phyloP scores from a whole-genome alignment of 441 rosid species.

The Populus hybrid region DNA sequence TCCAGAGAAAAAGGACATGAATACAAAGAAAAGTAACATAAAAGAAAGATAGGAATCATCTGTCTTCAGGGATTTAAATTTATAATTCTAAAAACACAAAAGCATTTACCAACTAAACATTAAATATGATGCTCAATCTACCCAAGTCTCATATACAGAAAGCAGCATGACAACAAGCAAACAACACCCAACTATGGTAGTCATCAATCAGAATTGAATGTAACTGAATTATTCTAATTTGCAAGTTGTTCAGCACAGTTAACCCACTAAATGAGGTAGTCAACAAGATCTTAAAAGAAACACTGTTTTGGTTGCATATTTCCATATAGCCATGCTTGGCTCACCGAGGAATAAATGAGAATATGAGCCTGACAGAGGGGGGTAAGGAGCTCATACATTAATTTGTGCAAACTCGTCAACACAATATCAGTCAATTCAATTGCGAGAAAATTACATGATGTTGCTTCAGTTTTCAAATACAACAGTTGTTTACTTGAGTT shows the following conservation, averaged over 20 bases:
- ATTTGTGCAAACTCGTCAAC: neutral
- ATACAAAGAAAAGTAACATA: neutral
- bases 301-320: neutral
- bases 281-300: neutral
- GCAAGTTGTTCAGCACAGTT: neutral
- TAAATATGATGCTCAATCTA: neutral
- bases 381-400: neutral
- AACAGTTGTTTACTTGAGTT: neutral
- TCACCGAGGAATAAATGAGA: neutral
- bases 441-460: neutral
- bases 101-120: neutral
- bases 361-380: neutral
- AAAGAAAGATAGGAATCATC: neutral
- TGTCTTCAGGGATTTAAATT: neutral
- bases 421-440: neutral
- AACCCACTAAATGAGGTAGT: no score
- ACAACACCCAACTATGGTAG: neutral
- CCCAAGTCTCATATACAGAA: neutral
- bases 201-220: neutral
- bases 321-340: neutral
- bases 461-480: neutral
- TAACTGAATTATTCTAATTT: neutral
- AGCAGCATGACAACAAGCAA: neutral
- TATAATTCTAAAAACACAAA: neutral
- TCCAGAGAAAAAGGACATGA: conserved; percentile 16